Base-by-base conservation (phyloP, 2,329 filamentous ascomycete genomes). In the Penicillium griseofulvum region DNA sequence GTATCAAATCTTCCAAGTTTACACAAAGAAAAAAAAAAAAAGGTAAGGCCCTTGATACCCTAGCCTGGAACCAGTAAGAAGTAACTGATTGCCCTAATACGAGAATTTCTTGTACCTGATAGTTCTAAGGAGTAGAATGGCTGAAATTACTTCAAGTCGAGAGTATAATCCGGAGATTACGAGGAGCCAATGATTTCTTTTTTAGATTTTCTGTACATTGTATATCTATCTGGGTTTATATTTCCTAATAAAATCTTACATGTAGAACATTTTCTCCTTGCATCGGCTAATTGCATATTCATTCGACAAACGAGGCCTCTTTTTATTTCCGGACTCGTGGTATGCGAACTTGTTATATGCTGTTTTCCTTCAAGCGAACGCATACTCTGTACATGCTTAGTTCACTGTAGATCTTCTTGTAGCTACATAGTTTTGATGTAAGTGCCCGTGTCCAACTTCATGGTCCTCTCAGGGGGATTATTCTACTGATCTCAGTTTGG, bases 101-200 rank as follows among this genome's bases (percentile, higher is more conserved):
- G 2, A 22, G 22, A 22, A 22, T 22, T 22, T 22, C 22, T 22
- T 22, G 22, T 2, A 22, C 22, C 22, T 22, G 22, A 22, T 4
- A 22, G 22, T 22, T 22, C 22, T 22, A n/a, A n/a, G n/a, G n/a
- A n/a, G n/a, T n/a, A 22, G 22, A 22, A 22, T 22, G 22, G 22
- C 22, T 26, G 2, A 50, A 14, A 54, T 33, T 43, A 33, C 38
- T 28, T 44, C 10, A 16, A 22, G 37, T 43, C 11, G 5, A 28
- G 29, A 50, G 28, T 24, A 5, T 31, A 43, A 43, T 17, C 28
- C 48, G 48, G 48, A 44, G 48, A 50, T 50, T 50, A 43, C 5
- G 1, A 49, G 46, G 36, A 49, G 36, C 47, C 28, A 44, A 43
- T 34, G 28, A 44, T 26, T 50, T 34, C 19, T 44, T 49, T 34